Evolutionary conservation across 768 basidiomycete species (phyloP).

Genomic region (Brasilioporus rufonigricans): DNA sequence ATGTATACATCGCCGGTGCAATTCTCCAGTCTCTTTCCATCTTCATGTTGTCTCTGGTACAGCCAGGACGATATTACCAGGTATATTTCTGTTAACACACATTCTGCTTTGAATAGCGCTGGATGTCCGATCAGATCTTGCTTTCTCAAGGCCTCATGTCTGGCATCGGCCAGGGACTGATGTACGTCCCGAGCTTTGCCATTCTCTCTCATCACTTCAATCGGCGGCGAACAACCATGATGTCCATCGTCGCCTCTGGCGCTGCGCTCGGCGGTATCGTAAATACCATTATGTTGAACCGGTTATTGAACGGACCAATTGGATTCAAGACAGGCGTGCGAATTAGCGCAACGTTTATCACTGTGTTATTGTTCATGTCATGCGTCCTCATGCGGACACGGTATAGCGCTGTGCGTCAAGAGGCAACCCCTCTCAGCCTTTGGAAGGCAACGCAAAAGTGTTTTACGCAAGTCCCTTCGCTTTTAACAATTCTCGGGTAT

Average conservation of each 20-base stretch:
- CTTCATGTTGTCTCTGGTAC: constrained; percentile 38
- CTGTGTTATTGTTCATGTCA: constrained; percentile 36
- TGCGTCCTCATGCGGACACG: constrained; percentile 39
- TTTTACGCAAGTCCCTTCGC: constrained; percentile 22
- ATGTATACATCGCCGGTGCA: constrained; percentile 24
- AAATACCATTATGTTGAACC: constrained; percentile 63
- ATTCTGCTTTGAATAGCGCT: neutral
- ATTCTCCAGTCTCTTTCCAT: constrained; percentile 28
- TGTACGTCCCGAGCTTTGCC: constrained; percentile 44
- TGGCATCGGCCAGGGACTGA: constrained; percentile 42
- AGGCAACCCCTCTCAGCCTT: constrained; percentile 1
- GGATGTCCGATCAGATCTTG: constrained; percentile 30
- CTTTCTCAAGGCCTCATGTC: constrained; percentile 44
- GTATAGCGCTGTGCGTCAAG: constrained; percentile 6
- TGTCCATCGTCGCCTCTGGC: constrained; percentile 46
- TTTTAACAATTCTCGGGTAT: constrained; percentile 26
- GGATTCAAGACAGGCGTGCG: constrained; percentile 44
- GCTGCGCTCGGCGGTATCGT: constrained; percentile 53
- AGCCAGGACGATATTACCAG: constrained; percentile 36
- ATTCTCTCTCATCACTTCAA: constrained; percentile 47
- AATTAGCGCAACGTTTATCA: constrained; percentile 40
- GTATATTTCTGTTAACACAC: constrained; percentile 10
- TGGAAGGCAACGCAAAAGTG: constrained; percentile 23
- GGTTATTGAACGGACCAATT: constrained; percentile 36
- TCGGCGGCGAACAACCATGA: constrained; percentile 39